A percentile compares a stretch with the other conserved stretches of the same genome.
These are phyloP conservation scores for Fraxinus excelsior DNA, from an alignment of 257 asterid genomes.

Conservation along the genomic window DNA sequence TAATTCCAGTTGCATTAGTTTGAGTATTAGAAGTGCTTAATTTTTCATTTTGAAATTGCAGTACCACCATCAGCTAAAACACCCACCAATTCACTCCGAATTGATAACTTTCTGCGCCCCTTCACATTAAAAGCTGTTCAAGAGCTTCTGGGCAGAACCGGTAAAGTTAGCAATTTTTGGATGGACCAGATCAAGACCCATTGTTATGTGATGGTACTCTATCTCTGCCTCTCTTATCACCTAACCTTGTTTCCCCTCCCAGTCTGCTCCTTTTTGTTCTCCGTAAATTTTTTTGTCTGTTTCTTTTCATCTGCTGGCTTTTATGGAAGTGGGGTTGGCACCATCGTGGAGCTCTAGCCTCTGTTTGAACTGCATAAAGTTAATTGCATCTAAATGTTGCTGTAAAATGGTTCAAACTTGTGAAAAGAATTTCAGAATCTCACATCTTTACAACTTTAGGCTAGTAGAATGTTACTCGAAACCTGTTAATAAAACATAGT, in stretches of 20 bases:
- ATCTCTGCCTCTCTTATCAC: background rate
- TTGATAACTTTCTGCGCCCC: conserved; percentile 42
- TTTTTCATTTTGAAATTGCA: conserved; percentile 9
- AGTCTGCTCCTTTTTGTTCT: background rate
- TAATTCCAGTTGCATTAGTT: conserved; percentile 1
- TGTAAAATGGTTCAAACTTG: background rate
- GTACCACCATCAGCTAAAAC: conserved; percentile 38
- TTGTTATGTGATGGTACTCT: conserved; percentile 43
- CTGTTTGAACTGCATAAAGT: background rate
- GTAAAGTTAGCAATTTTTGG: conserved; percentile 36
- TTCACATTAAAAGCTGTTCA: conserved; percentile 47
- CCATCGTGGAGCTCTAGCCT: background rate
- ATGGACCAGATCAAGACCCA: conserved; percentile 53
- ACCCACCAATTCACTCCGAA: conserved; percentile 41
- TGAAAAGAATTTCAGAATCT: background rate
- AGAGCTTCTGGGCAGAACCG: conserved; percentile 38
- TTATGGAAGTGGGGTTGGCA: background rate
- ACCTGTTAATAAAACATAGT: background rate
- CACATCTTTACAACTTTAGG: background rate
- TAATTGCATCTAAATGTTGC: background rate
- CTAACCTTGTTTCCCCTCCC: background rate
- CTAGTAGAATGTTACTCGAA: background rate
- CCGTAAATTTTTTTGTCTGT: background rate
- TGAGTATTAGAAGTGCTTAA: background rate
- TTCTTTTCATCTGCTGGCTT: background rate